Base-by-base conservation (phyloP, 1,139 yeast genomes). In the Diutina sp. region DNA sequence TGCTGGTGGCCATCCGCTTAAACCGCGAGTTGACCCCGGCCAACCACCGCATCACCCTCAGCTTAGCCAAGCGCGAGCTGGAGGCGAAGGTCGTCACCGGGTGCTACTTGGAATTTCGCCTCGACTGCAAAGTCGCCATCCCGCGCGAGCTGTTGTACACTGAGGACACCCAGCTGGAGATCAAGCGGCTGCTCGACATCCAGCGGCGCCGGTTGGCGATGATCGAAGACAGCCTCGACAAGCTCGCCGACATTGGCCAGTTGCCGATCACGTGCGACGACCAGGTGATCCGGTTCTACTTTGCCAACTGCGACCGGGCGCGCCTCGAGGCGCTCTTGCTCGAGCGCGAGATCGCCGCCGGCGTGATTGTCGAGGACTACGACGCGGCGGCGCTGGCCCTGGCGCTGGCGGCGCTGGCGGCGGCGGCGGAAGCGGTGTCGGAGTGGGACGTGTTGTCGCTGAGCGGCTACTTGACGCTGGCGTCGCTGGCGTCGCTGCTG, bases 71-170 rank as follows among this genome's bases (percentile, higher is more conserved):
- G 53, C 66, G 70, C 2, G 72, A 50, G 32, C 25, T 18, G 28
- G 18, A 79, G 21, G 67, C 82, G 58, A 79, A 82, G 51, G 83
- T 84, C 11, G 73, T 82, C 55, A 76, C 82, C 9, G 85, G 85
- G 1, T 75, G 82, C 55, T 76, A 72, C 64, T 78, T 83, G 54
- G 87, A 83, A 60, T 83, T 83, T 64, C 69, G 71, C 25, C 60
- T 80, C 32, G 76, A 74, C 58, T 70, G 70, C 50, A 62, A 68
- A 51, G 67, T 72, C 47, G 64, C 69, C 29, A 69, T 80, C 55
- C 85, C 85, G n/a, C 64, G 73, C n/a, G 73, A 76, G 60, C 73
- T 82, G 6, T 70, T 80, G 54, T 71, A 82, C 57, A 77, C 76
- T 60, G 77, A 76, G 51, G 80, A 78, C 46, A 69, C 78, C 9